Conservation (phyloP, 306 rosid genomes). For the Hylodesmum podocarpum region DNA sequence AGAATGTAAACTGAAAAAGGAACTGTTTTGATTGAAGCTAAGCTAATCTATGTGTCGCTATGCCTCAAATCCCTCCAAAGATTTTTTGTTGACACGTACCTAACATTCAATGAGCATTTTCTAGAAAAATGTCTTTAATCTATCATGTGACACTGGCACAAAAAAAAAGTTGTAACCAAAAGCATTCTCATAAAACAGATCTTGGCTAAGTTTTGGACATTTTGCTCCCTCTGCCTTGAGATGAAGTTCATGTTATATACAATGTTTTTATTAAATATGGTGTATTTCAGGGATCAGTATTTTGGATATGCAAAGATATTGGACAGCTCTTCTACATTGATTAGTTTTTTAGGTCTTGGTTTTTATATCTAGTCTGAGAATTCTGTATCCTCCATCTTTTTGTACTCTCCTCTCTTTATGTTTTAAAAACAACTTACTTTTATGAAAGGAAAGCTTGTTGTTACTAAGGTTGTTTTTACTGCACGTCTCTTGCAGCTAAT, state of each 20-base stretch:
- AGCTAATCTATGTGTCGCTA: constrained; percentile 11
- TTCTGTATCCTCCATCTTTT: not conserved
- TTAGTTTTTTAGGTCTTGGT: not conserved
- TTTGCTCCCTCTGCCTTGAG: not conserved
- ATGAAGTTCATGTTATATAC: not conserved
- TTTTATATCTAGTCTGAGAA: not conserved
- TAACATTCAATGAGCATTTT: not conserved
- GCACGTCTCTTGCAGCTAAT: constrained; percentile 60
- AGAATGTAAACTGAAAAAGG: not conserved
- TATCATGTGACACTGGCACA: not conserved
- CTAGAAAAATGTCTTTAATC: not conserved
- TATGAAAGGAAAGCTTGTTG: not conserved
- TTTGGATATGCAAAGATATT: not conserved
- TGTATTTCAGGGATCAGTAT: not conserved
- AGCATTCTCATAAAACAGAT: not conserved
- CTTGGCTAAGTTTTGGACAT: constrained; percentile 14
- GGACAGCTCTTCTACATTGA: constrained; percentile 7
- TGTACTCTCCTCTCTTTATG: not conserved
- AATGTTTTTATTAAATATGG: not conserved
- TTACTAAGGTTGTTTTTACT: constrained; percentile 8
- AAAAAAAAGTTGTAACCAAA: not conserved
- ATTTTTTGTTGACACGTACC: not conserved
- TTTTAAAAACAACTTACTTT: not conserved
- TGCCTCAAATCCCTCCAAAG: not conserved
- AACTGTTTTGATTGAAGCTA: not conserved